phyloP scores from a whole-genome alignment of 2,329 filamentous ascomycete genomes.

The Microcyclospora pomicola region DNA sequence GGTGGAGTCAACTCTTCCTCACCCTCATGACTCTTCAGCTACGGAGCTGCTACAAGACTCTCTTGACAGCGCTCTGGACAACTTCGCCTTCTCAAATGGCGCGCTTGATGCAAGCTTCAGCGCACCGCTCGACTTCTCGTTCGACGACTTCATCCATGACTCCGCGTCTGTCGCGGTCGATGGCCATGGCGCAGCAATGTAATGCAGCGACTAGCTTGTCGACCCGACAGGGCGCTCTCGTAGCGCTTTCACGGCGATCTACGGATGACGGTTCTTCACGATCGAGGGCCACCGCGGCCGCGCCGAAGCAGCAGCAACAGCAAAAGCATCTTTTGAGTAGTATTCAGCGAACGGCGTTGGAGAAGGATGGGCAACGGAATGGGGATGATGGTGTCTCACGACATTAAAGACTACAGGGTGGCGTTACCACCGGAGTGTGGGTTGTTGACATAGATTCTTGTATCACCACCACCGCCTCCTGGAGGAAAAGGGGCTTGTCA shows the following conservation, averaged over 20 bases:
- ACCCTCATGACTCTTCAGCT: constrained; percentile 19
- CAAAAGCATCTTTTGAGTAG: too few species aligned
- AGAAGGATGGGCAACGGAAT: too few species aligned
- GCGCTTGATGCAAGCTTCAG: constrained; percentile 21
- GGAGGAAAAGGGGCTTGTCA: too few species aligned
- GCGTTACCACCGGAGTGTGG: too few species aligned
- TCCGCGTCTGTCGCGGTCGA: constrained; percentile 28
- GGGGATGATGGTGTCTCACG: too few species aligned
- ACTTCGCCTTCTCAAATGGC: constrained; percentile 24
- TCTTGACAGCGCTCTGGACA: constrained; percentile 21
- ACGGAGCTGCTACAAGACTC: constrained; percentile 20
- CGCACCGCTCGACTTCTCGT: constrained; percentile 20
- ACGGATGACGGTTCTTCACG: background rate
- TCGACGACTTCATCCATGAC: constrained; percentile 27
- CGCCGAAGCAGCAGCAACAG: too few species aligned
- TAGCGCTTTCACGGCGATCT: constrained; percentile 14
- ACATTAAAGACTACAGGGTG: too few species aligned
- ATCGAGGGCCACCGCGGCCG: too few species aligned
- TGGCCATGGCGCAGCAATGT: constrained; percentile 27
- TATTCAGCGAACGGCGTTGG: too few species aligned
- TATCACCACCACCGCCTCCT: too few species aligned
- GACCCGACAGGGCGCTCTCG: constrained; percentile 25
- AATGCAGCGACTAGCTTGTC: constrained; percentile 34
- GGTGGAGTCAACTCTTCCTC: constrained; percentile 19
- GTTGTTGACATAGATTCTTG: too few species aligned